A percentile compares a stretch with the other conserved stretches of the same genome.
Conservation (phyloP, 2,329 filamentous ascomycete species). For the Grosmannia serpens region DNA sequence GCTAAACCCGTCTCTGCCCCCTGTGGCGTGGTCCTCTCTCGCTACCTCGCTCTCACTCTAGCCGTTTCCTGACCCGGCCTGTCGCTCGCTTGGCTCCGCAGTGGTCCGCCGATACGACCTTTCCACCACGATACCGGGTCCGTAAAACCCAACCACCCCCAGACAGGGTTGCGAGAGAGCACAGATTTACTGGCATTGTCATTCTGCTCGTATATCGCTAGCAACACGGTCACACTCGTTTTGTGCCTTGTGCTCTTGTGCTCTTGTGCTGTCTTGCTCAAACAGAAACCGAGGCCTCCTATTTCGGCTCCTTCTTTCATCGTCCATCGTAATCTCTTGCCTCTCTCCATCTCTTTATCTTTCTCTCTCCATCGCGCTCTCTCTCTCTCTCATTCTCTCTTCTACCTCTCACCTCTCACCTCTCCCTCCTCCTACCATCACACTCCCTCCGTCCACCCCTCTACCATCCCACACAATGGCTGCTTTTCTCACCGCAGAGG, state of each 20-base stretch:
- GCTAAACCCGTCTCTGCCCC: not conserved
- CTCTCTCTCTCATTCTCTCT: not conserved
- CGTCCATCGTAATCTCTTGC: not conserved
- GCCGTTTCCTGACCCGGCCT: not conserved
- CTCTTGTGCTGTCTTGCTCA: not conserved
- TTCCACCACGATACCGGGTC: not conserved
- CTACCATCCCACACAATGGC: not conserved
- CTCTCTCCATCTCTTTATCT: not conserved
- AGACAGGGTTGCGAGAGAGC: not conserved
- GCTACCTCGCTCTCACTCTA: not conserved
- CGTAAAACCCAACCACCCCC: not conserved
- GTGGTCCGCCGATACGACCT: not conserved
- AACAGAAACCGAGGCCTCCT: not conserved
- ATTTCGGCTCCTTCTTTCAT: not conserved
- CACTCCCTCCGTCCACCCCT: not conserved
- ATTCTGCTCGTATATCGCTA: not conserved
- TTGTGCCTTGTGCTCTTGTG: not conserved
- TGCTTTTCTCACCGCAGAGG: not conserved
- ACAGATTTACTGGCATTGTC: not conserved
- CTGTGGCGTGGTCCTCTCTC: not conserved
- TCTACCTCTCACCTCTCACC: not conserved
- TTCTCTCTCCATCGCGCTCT: not conserved
- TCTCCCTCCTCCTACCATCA: not conserved
- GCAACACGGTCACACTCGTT: not conserved
- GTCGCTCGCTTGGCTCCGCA: not conserved